Evolutionary conservation across 2,329 filamentous ascomycete genomes (phyloP), one percentile per base, ranked within the genome.

Genomic region (Aspergillus phoenicis): DNA sequence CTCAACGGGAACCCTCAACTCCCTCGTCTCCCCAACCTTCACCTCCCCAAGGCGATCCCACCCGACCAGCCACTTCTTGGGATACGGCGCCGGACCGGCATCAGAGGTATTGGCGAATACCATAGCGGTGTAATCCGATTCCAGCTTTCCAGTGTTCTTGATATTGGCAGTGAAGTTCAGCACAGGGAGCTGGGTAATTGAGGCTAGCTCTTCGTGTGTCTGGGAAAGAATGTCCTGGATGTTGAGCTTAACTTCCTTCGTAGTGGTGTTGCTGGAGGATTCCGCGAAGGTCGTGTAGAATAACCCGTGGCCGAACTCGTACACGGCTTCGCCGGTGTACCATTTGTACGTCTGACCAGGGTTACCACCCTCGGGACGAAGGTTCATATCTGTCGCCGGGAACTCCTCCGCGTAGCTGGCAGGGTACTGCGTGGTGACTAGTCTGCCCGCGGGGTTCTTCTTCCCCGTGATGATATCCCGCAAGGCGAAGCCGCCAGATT

Each of bases 301-400:
- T 4, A 80, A 60, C 2, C 79, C 79, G 52, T 78, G 75, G 3
- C 79, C 79, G 55, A 81, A 81, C 10, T 75, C 73, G 17, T 76
- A 75, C 5, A 80, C 77, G 0, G 78, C 69, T 8, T 68, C 67
- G 4, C 74, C 73, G 0, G 71, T 75, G 62, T 80, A 80, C 79
- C 79, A 81, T 60, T 77, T 77, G 59, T 81, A 81, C 0, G 79
- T 81, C 24, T 79, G 73, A 0, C 79, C 79, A 0, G 78, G 79
- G 22, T 78, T 78, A 8, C 61, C 63, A 1, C 67, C 70, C 20
- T 70, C 72, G 0, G 78, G 78, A 2, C 78, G 72, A 10, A 81
- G 68, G n/a, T 64, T 71, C 76, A 79, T 77, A 58, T 81, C 77
- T 0, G 70, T 73, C 2, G 78, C 74, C 1, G 76, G 71, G 59